Evolutionary conservation across 2,329 filamentous ascomycete species (phyloP), one percentile per base, ranked within the genome.

Genomic region (Arthroderma uncinatum): DNA sequence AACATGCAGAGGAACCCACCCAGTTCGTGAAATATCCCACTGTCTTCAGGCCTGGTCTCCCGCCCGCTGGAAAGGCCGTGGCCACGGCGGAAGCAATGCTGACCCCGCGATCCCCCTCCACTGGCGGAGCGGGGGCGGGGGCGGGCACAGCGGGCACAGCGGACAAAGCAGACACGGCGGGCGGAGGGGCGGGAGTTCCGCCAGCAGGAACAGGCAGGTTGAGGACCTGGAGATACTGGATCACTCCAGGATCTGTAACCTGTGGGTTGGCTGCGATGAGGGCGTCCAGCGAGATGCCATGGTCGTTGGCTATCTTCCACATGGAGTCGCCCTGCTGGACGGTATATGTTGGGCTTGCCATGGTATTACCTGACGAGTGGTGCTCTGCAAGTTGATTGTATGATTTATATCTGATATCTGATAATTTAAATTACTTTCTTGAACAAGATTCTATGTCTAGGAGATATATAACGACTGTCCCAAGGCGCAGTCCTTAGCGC

Each of bases 21-120:
- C 73, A 76, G 61, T 76, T 75, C 30, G 74, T 74, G 61, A 71
- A 77, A 63, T 76, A 77, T 28, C 69, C 71, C 34, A 76, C 70
- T 3, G 73, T 60, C 53, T 58, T 61, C 28, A 57, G 44, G 5
- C 58, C 58, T 0, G 14, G 21, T 23, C 52, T 44, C 14, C 30
- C 55, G 7, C 21, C 25, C 14, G 16, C 30, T n/a, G 44, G 44
- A 14, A 12, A 12, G 2, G 48, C 16, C 14, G 34, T n/a, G 7
- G 39, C 30, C 14, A 23, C 19, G 7, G 39, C 30, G 25, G 44
- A 19, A 39, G 44, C 21, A 8, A 33, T 16, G 34, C 16, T 52
- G 48, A 34, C 44, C 25, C 28, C 44, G 23, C 37, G 42, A n/a
- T 34, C 25, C 4, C 42, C 5, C 30, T 19, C 39, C 23, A 37